phyloP scores from a whole-genome alignment of 371 early-diverging fungal species.

The Cokeromyces recurvatus region DNA sequence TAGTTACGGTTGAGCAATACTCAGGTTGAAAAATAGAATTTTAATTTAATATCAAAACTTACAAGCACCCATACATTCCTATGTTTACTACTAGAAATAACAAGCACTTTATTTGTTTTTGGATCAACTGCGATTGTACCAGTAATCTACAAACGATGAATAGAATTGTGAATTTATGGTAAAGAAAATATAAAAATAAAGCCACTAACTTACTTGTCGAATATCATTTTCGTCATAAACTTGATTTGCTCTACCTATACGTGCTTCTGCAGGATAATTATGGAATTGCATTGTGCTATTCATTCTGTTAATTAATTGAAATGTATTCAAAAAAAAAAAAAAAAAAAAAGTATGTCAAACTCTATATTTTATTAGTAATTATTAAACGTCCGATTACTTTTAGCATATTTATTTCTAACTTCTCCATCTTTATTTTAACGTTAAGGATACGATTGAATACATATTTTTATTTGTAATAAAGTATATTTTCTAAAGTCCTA shows the following conservation, averaged over 20 bases:
- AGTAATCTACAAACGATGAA: too few species aligned
- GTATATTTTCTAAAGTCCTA: too few species aligned
- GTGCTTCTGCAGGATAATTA: constrained; percentile 31
- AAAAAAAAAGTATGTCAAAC: neutral
- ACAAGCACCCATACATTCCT: constrained; percentile 56
- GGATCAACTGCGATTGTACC: constrained; percentile 57
- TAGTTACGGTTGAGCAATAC: neutral
- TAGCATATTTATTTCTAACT: neutral
- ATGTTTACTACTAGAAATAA: constrained; percentile 54
- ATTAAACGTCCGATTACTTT: too few species aligned
- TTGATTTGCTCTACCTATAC: constrained; percentile 48
- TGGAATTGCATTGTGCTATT: too few species aligned
- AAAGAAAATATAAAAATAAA: too few species aligned
- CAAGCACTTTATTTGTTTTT: constrained; percentile 42
- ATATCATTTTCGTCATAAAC: constrained; percentile 31
- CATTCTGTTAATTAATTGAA: too few species aligned
- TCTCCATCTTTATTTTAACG: too few species aligned
- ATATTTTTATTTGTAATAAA: too few species aligned
- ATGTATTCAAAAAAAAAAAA: neutral
- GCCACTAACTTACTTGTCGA: constrained; percentile 49
- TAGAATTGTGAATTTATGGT: too few species aligned
- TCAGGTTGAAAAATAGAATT: neutral
- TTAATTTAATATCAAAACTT: constrained; percentile 11
- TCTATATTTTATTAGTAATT: too few species aligned
- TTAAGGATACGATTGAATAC: too few species aligned